Percentiles rank a stretch among this genome's conserved stretches.
Evolutionary conservation across 768 basidiomycete species (phyloP).

Genomic region (Psilocybe subaeruginosa): DNA sequence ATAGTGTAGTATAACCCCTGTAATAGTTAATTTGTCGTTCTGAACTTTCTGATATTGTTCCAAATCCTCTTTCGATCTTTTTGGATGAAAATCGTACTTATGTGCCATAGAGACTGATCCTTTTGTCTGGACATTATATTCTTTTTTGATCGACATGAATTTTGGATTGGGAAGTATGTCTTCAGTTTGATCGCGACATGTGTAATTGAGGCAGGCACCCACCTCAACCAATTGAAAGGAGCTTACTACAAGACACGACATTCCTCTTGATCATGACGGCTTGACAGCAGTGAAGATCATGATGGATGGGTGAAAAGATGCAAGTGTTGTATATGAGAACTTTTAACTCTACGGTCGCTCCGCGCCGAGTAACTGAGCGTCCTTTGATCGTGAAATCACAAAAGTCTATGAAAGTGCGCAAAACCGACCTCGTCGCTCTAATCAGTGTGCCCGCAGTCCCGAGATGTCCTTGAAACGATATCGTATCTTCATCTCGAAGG

Average conservation of each 20-base stretch:
- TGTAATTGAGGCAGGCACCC: too few species aligned
- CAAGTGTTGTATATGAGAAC: not conserved
- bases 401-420: too few species aligned
- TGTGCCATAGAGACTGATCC: slow-evolving; percentile 1
- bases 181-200: too few species aligned
- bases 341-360: not conserved
- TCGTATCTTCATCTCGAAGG: too few species aligned
- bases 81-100: not conserved
- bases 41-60: not conserved
- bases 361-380: not conserved
- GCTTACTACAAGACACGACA: not conserved
- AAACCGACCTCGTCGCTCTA: too few species aligned
- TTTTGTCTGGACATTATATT: not conserved
- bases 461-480: too few species aligned
- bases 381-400: too few species aligned
- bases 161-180: too few species aligned
- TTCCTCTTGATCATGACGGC: not conserved
- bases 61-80: not conserved
- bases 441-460: too few species aligned
- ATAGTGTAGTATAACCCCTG: slow-evolving; percentile 1
- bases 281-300: not conserved
- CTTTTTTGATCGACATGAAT: not conserved
- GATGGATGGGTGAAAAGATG: not conserved
- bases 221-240: not conserved
- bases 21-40: slow-evolving; percentile 3